Evolutionary conservation across 345 rosid species (phyloP).

Genomic region (Orychophragmus violaceus): DNA sequence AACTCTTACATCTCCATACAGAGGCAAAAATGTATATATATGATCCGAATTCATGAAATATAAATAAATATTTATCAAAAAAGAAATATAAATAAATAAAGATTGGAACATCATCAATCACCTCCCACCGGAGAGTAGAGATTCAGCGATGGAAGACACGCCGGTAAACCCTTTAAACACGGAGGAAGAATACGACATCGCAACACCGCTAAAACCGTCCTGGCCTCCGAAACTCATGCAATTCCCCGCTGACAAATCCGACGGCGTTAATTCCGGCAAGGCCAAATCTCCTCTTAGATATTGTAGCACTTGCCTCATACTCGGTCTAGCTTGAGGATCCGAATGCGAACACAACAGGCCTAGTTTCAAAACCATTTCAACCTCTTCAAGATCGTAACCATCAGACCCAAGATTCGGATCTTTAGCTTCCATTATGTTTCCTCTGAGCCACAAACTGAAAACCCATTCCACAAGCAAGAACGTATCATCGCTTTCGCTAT

Average conservation of each 20-base stretch:
- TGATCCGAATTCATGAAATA: background rate
- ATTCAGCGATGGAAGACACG: conserved; percentile 25
- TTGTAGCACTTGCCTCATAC: conserved; percentile 53
- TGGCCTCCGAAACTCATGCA: conserved; percentile 17
- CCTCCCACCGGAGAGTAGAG: conserved; percentile 29
- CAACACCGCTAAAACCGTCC: conserved; percentile 27
- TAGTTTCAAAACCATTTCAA: conserved; percentile 49
- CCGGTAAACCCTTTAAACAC: conserved; percentile 28
- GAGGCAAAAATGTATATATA: conserved; percentile 24
- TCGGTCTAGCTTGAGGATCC: conserved; percentile 43
- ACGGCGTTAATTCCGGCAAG: conserved; percentile 14
- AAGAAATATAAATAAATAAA: background rate
- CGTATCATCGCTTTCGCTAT: conserved; percentile 6
- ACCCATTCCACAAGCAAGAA: conserved; percentile 46
- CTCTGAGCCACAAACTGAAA: conserved; percentile 32
- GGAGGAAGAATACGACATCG: conserved; percentile 12
- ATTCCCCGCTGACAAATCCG: conserved; percentile 10
- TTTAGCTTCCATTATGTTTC: conserved; percentile 36
- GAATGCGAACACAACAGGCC: conserved; percentile 56
- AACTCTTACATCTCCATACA: background rate
- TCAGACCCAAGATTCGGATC: conserved; percentile 35
- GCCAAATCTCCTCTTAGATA: conserved; percentile 36
- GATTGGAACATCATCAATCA: conserved; percentile 1
- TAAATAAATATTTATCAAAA: background rate
- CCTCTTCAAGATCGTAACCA: conserved; percentile 35